These are phyloP conservation scores for Backusella luteola DNA, from an alignment of 192 early-diverging fungal genomes.

Conservation along the genomic window DNA sequence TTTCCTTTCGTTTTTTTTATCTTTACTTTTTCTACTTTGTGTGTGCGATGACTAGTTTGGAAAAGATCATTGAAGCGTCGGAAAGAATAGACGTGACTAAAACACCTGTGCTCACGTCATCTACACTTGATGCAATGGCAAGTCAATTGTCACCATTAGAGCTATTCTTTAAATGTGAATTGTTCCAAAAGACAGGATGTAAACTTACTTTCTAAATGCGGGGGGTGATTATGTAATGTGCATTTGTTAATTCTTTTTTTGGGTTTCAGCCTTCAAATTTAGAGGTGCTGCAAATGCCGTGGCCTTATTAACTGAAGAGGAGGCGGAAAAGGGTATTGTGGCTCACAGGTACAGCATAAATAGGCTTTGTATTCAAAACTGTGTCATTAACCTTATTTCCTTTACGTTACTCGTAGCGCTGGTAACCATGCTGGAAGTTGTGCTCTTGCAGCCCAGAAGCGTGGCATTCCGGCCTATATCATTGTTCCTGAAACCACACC, in stretches of 20 bases:
- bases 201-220: background rate
- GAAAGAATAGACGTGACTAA: constrained; percentile 39
- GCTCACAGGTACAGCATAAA: constrained; percentile 35
- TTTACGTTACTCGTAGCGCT: background rate
- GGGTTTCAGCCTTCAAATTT: constrained; percentile 49
- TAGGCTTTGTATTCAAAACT: background rate
- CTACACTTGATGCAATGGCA: constrained; percentile 32
- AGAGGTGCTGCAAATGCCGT: constrained; percentile 58
- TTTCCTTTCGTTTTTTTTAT: background rate
- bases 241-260: background rate
- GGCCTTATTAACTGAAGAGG: constrained; percentile 18
- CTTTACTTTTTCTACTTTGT: background rate
- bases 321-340: constrained; percentile 38
- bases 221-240: background rate
- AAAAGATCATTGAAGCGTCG: constrained; percentile 35
- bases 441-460: constrained; percentile 48
- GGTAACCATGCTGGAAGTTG: constrained; percentile 58
- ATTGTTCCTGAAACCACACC: constrained; percentile 51
- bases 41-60: background rate
- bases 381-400: background rate
- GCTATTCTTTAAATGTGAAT: constrained; percentile 57
- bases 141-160: background rate
- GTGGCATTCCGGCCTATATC: constrained; percentile 42
- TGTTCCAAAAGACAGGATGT: constrained; percentile 45
- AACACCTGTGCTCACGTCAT: constrained; percentile 47